Evolutionary conservation across 169 alveolate genomes (phyloP), one percentile per base, ranked within the genome.

Genomic region (Babesia sp.): DNA sequence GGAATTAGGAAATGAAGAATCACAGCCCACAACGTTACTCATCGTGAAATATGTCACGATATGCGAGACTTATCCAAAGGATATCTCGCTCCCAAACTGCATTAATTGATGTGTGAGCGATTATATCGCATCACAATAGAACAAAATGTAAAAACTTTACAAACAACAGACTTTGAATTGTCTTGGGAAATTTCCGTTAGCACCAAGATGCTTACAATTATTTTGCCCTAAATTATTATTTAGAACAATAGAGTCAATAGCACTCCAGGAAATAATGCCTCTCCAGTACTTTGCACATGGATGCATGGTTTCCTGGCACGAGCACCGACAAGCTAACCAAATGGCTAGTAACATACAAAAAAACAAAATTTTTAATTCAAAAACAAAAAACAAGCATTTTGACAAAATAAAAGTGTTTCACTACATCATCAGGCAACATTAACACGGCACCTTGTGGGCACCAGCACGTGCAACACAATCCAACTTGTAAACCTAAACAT

Each of bases 261-360:
- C 71, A 61, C 71, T 45, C 57, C 51, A 14, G 36, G 34, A 39
- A 11, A 20, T 6, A 28, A n/a, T 26, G 44, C 71, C 9, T 3
- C 57, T 39, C 56, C 41, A 44, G 56, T 14, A 41, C 56, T 22
- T 20, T 61, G 71, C 71, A 61, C 71, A 34, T 6, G 55, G 44
- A 20, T 61, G 71, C 71, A 61, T 61, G 44, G 55, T 61, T 61
- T 31, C 14, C 50, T 16, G 36, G 37, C n/a, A 3, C 48, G 5
- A 33, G 3, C 4, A 14, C 33, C 6, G 48, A 28, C 50, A 37
- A 55, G 12, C 41, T 12, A 8, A 33, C 33, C 16, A 29, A 1
- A 55, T 6, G 7, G 44, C 12, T 11, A 14, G 64, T n/a, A n/a
- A n/a, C n/a, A n/a, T n/a, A n/a, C n/a, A n/a, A n/a, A n/a, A n/a